Percentiles rank a stretch among this genome's conserved stretches.
Conservation (phyloP, 805 yeast species). For the Wickerhamomyces hampshirensis region DNA sequence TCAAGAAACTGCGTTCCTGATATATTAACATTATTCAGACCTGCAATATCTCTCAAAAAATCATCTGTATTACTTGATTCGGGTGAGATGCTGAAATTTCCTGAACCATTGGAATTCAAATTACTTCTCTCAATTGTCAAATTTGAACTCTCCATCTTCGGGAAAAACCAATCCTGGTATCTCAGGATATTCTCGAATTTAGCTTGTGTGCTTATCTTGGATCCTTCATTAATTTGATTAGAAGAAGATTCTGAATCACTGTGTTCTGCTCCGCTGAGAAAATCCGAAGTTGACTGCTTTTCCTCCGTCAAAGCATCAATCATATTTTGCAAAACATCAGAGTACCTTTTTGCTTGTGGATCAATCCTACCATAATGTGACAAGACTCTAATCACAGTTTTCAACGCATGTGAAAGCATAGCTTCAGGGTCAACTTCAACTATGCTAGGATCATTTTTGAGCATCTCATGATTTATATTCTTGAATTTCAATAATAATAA, state of each 20-base stretch:
- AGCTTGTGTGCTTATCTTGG: constrained; percentile 14
- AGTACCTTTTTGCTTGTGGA: constrained; percentile 14
- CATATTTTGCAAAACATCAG: constrained; percentile 14
- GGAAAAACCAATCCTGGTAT: constrained; percentile 24
- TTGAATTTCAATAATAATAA: constrained; percentile 22
- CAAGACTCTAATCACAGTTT: constrained; percentile 18
- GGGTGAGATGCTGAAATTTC: constrained; percentile 2
- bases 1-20: constrained; percentile 18
- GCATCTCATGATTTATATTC: constrained; percentile 17
- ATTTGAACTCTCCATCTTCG: constrained; percentile 11
- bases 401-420: constrained; percentile 18
- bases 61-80: constrained; percentile 12
- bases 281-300: constrained; percentile 1
- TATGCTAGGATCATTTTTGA: constrained; percentile 12
- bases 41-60: constrained; percentile 17
- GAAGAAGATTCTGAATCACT: constrained; percentile 4
- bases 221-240: constrained; percentile 3
- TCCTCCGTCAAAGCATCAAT: constrained; percentile 15
- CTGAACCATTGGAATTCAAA: neutral
- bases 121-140: too few species aligned
- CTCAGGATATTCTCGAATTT: constrained; percentile 19
- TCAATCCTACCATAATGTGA: constrained; percentile 18
- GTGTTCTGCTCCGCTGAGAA: neutral
- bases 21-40: constrained; percentile 10
- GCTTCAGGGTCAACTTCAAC: constrained; percentile 10